Base-by-base conservation (phyloP, 768 basidiomycete genomes). In the Mycena vitilis region DNA sequence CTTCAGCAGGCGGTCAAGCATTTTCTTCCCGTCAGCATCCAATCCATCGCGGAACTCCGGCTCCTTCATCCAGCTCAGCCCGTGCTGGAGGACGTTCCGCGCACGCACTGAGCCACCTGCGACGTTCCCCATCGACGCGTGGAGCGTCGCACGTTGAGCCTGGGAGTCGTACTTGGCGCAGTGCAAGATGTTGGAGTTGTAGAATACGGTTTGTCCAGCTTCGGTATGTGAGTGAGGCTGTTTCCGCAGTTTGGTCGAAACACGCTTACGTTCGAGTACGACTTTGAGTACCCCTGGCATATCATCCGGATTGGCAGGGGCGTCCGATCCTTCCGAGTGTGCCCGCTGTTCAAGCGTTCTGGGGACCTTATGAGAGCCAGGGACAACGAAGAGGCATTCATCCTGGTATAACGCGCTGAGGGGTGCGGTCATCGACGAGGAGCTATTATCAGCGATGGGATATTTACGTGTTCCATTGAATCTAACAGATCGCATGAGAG, bases 381-480 rank as follows among this genome's bases (percentile, higher is more conserved):
- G 93, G 37, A 94, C 90, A 59, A 93, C 79, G 74, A 84, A 91
- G 1, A 95, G 85, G 74, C 90, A 94, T 0, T 84, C 81, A 70
- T 94, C 92, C 47, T 84, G 81, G 69, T 90, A 89, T 37, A 94
- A 79, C 0, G 91, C 92, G 0, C 91, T 92, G 72, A n/a, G 18
- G 40, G 51, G 52, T 30, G 58, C 16, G 38, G 65, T 47, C 20
- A 40, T 52, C 11, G 44, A 20, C 11, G 2, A 34, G 7, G 11
- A 12, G 23, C 49, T 30, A 38, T 34, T 10, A 10, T 13, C 20
- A 37, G 53, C 18, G 48, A 48, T 34, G 36, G 20, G 36, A 44
- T 9, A 80, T 88, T 61, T 81, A 92, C 91, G 91, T 89, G 73
- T 94, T 94, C 92, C 92, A 94, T 79, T 95, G 92, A 0, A 93